Evolutionary conservation across 208 protist species (phyloP), one percentile per base, ranked within the genome.

Genomic region (Acanthamoeba triangularis): DNA sequence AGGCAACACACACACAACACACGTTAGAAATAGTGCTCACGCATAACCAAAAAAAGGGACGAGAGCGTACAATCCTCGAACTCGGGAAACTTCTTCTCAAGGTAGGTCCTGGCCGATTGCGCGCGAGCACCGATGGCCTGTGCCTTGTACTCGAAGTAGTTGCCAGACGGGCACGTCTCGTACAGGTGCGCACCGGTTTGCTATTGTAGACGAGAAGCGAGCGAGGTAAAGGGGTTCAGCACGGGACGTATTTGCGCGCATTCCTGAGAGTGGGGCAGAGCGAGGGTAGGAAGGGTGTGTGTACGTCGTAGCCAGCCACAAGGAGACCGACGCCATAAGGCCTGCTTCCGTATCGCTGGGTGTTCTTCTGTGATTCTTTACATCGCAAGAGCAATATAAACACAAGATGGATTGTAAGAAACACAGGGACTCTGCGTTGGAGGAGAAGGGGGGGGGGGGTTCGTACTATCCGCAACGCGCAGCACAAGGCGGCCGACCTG

Each of bases 261-360:
- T 59, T 44, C 74, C 25, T 47, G 33, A 78, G 30, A 35, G 3
- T 13, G 23, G 67, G 44, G 2, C 2, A 61, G 5, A 61, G 11
- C 2, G 16, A 10, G 28, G 78, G 37, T 1, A 52, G 41, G 80
- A 16, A 94, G 44, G n/a, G 23, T 59, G 85, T 90, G 98, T 90
- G 41, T 98, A 97, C 96, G 94, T 99, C 98, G 93, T 97, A 98
- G 41, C 99, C 99, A 47, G 98, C 99, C 56, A 99, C 97, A 25
- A 99, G 98, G n/a, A 99, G 97, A 37, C 99, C 99, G n/a, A 99
- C 99, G 90, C 99, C 99, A 97, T 99, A 99, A 41, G 99, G 99
- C 10, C 99, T 98, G 80, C 99, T 98, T 28, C 98, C 98, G 33
- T 97, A 98, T 90, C 95, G 98, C 97, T 99, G 99, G 59, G 99